phyloP scores from a whole-genome alignment of 2,329 filamentous ascomycete genomes.

The Colletotrichum tamarilloi region DNA sequence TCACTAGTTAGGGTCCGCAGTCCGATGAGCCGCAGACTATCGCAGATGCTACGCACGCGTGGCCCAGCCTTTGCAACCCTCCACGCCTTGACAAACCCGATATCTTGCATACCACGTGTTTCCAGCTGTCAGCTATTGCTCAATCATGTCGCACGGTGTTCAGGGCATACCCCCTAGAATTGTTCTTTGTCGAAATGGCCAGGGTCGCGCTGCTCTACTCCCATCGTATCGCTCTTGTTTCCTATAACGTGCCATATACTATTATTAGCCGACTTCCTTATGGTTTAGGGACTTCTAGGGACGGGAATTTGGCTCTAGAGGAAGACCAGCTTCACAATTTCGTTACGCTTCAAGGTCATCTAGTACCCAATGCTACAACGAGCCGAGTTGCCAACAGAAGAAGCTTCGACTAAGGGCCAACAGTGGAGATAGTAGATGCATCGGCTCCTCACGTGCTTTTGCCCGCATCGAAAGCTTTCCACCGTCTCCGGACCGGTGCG shows the following conservation, averaged over 20 bases:
- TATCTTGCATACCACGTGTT: neutral
- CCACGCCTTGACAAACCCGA: neutral
- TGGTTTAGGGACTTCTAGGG: neutral
- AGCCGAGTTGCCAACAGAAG: neutral
- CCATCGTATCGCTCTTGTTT: neutral
- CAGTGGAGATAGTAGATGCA: neutral
- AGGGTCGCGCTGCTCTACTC: neutral
- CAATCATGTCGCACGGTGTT: neutral
- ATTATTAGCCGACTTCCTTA: neutral
- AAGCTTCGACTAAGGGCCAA: neutral
- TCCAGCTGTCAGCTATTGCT: neutral
- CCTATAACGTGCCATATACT: neutral
- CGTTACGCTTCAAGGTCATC: neutral
- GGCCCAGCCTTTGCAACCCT: neutral
- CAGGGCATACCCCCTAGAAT: neutral
- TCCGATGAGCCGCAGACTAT: neutral
- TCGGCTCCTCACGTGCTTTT: slow-evolving; percentile 3
- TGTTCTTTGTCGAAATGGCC: neutral
- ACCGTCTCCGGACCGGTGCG: neutral
- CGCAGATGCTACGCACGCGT: neutral
- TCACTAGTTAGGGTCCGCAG: neutral
- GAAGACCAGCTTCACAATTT: neutral
- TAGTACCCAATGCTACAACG: neutral
- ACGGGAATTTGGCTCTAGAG: neutral
- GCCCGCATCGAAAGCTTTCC: neutral